phyloP scores from a whole-genome alignment of 768 basidiomycete species.

The Macrolepiota dolichaula region DNA sequence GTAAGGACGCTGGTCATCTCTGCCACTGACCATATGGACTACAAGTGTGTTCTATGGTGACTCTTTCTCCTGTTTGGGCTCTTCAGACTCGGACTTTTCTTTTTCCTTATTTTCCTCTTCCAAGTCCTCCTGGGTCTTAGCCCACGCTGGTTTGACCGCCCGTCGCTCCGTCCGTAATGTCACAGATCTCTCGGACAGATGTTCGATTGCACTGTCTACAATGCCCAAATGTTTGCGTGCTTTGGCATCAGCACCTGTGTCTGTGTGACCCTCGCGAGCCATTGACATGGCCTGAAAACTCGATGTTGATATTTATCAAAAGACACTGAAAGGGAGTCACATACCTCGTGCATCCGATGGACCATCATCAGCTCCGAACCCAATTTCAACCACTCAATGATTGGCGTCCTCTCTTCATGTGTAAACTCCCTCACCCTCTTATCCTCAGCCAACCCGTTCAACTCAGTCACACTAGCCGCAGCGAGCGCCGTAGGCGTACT shows the following conservation, averaged over 20 bases:
- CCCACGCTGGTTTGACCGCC: conserved; percentile 14
- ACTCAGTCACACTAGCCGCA: conserved; percentile 9
- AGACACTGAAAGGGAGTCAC: background rate
- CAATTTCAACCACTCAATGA: conserved; percentile 34
- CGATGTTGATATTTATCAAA: background rate
- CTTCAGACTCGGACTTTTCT: background rate
- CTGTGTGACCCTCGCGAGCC: conserved; percentile 5
- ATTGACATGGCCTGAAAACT: conserved; percentile 14
- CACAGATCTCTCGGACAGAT: conserved; percentile 13
- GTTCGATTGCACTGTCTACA: conserved; percentile 6
- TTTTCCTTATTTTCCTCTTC: background rate
- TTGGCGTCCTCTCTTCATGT: conserved; percentile 28
- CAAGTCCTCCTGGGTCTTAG: conserved; percentile 4
- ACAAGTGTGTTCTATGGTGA: too few relatives aligned
- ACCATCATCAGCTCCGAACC: conserved; percentile 25
- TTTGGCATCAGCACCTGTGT: background rate
- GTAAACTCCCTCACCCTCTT: conserved; percentile 39
- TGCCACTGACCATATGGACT: too few relatives aligned
- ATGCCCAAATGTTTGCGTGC: background rate
- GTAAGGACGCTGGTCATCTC: background rate
- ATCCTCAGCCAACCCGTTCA: conserved; percentile 26
- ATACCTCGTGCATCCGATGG: conserved; percentile 22
- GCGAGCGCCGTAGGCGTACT: conserved; percentile 19
- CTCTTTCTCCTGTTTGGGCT: background rate
- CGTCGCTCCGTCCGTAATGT: conserved; percentile 14